Evolutionary conservation across 352 stramenopile species (phyloP).

Genomic region (Phytophthora europaea): DNA sequence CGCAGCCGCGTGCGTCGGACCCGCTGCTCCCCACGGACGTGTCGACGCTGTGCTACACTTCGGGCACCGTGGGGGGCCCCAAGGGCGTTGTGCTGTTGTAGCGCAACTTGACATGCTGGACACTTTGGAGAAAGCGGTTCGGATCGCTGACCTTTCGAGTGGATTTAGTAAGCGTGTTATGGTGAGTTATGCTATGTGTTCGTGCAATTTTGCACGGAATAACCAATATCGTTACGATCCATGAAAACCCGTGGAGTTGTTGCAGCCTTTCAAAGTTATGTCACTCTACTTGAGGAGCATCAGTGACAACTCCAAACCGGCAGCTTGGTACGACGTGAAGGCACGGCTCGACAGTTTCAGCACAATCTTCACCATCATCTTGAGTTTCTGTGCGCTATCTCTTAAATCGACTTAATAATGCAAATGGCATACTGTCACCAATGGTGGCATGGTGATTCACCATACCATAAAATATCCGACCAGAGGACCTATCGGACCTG

Average conservation of each 20-base stretch:
- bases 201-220: background rate
- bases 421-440: too few relatives aligned
- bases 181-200: background rate
- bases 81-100: too few relatives aligned
- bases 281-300: background rate
- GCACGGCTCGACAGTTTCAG: constrained; percentile 56
- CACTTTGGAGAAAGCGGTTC: background rate
- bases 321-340: background rate
- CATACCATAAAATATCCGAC: too few relatives aligned
- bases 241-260: background rate
- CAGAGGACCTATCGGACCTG: too few relatives aligned
- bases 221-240: background rate
- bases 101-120: background rate
- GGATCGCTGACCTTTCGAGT: background rate
- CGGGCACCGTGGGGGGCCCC: too few relatives aligned
- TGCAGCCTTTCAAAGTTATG: background rate
- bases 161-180: background rate
- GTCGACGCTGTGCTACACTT: too few relatives aligned
- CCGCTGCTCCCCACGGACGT: too few relatives aligned
- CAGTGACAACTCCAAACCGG: background rate
- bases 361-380: constrained; percentile 97
- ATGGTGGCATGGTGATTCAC: too few relatives aligned
- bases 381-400: constrained; percentile 97
- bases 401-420: constrained; percentile 84
- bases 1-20: too few relatives aligned